Evolutionary conservation across 1,284 basidiomycete species (phyloP).

Genomic region (Cutaneotrichosporon spelunceum): DNA sequence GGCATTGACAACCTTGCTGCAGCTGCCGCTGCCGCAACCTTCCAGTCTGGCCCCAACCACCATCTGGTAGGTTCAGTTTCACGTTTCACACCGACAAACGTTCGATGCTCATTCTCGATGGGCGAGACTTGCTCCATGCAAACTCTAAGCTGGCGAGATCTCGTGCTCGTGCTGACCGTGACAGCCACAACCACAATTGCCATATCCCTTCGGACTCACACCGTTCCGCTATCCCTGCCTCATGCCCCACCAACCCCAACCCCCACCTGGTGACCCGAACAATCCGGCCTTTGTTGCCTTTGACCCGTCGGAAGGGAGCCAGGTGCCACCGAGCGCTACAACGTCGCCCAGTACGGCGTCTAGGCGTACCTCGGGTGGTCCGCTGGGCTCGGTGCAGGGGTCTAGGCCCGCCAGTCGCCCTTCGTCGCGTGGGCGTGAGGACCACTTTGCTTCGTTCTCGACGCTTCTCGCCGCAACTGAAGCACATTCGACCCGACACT

Average conservation of each 20-base stretch:
- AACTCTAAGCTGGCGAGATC: not conserved
- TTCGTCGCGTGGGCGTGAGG: not conserved
- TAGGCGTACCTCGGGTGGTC: constrained; percentile 4
- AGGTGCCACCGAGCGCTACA: not conserved
- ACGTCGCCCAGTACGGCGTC: not conserved
- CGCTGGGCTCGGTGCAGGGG: not conserved
- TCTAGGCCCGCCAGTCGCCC: constrained; percentile 3
- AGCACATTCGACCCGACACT: constrained; percentile 5
- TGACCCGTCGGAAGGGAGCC: constrained; percentile 23
- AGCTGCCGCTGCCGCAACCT: constrained; percentile 24
- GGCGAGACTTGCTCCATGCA: not conserved
- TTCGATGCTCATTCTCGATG: not conserved
- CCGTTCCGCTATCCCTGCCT: constrained; percentile 41
- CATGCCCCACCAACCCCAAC: constrained; percentile 27
- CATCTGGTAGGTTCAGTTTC: constrained; percentile 12
- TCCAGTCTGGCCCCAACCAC: constrained; percentile 9
- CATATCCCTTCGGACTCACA: constrained; percentile 38
- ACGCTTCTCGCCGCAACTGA: constrained; percentile 13
- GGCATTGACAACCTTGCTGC: constrained; percentile 31
- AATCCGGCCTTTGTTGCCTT: constrained; percentile 33
- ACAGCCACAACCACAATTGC: constrained; percentile 3
- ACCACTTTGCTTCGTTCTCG: constrained; percentile 7
- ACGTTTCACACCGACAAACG: not conserved
- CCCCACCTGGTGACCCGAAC: constrained; percentile 34
- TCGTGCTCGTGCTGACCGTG: not conserved